A percentile compares a stretch with the other conserved stretches of the same genome.
Conservation (phyloP, 768 basidiomycete genomes). For the Lactarius vividus region DNA sequence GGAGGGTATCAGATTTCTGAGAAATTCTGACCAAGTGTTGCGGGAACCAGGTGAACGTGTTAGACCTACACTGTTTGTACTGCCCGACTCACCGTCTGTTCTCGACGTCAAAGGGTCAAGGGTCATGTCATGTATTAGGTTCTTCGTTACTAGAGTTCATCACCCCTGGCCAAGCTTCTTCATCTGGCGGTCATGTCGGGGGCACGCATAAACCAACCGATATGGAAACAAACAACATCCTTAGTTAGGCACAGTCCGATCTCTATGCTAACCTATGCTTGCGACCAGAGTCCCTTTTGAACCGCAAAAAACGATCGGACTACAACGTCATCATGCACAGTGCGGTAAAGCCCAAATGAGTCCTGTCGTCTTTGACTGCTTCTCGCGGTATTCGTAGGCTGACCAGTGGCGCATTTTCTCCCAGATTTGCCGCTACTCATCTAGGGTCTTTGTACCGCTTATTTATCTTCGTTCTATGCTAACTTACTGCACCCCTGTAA, state of each 20-base stretch:
- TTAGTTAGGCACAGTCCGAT: background rate
- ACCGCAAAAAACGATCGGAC: background rate
- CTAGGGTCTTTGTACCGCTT: background rate
- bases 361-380: background rate
- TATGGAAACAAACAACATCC: background rate
- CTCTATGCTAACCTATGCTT: background rate
- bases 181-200: background rate
- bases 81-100: background rate
- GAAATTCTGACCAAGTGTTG: constrained; percentile 45
- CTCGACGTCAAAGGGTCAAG: background rate
- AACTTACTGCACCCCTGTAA: background rate
- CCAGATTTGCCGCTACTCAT: background rate
- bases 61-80: background rate
- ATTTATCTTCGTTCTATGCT: background rate
- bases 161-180: background rate
- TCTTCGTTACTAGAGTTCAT: background rate
- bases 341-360: background rate
- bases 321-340: background rate
- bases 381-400: background rate
- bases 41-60: background rate
- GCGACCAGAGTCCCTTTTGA: background rate
- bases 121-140: background rate
- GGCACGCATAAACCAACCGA: background rate
- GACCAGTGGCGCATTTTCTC: background rate
- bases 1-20: constrained; percentile 84